These are phyloP conservation scores for Claviceps sp. DNA, from an alignment of 2,329 filamentous ascomycete genomes.

Conservation along the genomic window DNA sequence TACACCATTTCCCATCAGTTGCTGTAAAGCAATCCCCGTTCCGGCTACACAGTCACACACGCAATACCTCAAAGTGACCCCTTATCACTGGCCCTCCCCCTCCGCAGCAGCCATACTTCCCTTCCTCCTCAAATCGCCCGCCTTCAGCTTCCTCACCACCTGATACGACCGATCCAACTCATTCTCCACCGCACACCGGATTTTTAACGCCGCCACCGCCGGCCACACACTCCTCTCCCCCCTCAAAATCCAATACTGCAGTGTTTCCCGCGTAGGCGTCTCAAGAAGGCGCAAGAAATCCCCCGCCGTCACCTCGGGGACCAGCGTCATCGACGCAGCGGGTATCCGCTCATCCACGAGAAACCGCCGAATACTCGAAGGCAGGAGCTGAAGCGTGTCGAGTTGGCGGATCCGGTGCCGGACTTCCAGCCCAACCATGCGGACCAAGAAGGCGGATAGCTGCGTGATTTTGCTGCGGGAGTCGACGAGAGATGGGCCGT, in stretches of 20 bases:
- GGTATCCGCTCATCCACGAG: constrained; percentile 74
- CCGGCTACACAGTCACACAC: background rate
- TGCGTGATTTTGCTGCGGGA: constrained; percentile 45
- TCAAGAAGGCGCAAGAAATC: constrained; percentile 76
- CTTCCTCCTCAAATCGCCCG: constrained; percentile 35
- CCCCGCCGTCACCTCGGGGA: constrained; percentile 58
- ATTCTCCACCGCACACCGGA: constrained; percentile 74
- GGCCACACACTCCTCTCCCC: constrained; percentile 90
- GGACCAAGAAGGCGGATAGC: constrained; percentile 44
- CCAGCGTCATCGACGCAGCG: constrained; percentile 64
- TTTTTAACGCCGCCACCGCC: constrained; percentile 65
- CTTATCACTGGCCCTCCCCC: constrained; percentile 6
- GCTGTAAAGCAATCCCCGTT: background rate
- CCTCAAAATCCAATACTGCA: constrained; percentile 74
- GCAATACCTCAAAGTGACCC: background rate
- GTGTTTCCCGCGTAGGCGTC: constrained; percentile 59
- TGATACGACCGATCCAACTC: constrained; percentile 81
- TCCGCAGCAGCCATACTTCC: constrained; percentile 23
- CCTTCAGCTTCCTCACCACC: constrained; percentile 52
- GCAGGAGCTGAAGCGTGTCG: constrained; percentile 62
- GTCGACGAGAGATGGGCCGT: constrained; percentile 53
- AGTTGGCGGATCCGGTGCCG: constrained; percentile 71
- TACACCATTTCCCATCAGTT: no score
- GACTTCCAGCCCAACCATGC: constrained; percentile 62
- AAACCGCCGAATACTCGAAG: constrained; percentile 56